Evolutionary conservation across 1,284 basidiomycete species (phyloP), one percentile per base, ranked within the genome.

Genomic region (Rhodotorula glutinis): DNA sequence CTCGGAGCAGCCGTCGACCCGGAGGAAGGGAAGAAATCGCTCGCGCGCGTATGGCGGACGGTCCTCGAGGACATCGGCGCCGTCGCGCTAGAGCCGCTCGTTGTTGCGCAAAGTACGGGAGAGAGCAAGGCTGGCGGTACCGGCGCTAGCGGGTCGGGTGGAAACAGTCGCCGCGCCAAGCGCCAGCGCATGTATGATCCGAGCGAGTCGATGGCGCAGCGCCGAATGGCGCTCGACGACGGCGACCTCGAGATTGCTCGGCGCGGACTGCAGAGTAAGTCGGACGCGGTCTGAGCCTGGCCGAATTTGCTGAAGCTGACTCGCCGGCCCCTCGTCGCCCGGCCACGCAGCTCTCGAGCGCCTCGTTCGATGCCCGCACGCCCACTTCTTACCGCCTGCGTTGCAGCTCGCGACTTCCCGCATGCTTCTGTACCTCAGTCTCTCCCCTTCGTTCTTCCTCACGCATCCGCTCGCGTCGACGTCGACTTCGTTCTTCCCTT

Each of bases 351-450:
- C 67, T 9, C 68, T 72, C 53, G 63, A 70, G 33, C 57, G 65
- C 33, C 65, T 72, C 21, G 63, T 70, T 5, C 60, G 43, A 23
- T 33, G 63, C 27, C 71, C 68, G 4, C 30, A 52, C 38, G 63
- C 65, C 8, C 58, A 60, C 49, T 70, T 70, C 61, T 63, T 72
- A 5, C 71, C 71, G 0, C 63, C 71, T 1, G 57, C 63, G 23
- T 68, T 72, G 17, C 65, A 70, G n/a, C 61, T 72, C 55, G 41
- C 65, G 16, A 72, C 68, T 16, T 57, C 68, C 9, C 71, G 71
- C 40, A 63, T 72, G 30, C 71, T 72, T 30, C 71, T 72, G 44
- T 66, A 58, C 61, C 63, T 72, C 51, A 43, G 65, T 9, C 68
- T 72, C 33, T 63, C 67, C 2, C 70, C 70, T 2, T 30, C 71